Base-by-base conservation (phyloP, 805 yeast species). In the Yamadazyma sp. region DNA sequence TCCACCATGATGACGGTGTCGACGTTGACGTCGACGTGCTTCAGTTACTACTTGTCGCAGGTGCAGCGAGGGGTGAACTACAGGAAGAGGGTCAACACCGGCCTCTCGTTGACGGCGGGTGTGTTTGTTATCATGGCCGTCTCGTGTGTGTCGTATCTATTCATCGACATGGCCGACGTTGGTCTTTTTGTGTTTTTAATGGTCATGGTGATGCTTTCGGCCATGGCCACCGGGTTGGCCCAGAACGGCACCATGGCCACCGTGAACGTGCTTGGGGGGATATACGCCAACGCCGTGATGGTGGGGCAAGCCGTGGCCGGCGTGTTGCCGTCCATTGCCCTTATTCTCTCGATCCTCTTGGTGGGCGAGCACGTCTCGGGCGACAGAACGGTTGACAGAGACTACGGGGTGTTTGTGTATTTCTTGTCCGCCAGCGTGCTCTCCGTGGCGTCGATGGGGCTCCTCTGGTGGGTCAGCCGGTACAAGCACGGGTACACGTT, bases 271-370 rank as follows among this genome's bases (percentile, higher is more conserved):
- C 69, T 79, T 54, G 90, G 93, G 3, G 72, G 87, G 1, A 73
- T 79, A 10, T 85, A 77, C 55, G 90, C 95, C 8, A 96, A 93
- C 53, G 95, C 85, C 0, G 84, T 84, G 2, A 86, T 93, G 84
- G 90, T 90, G 3, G 99, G 99, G 1, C 96, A 91, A 59, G 96
- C 95, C 0, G 66, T 91, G 12, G 88, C 97, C 0, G 99, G 99
- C 2, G 95, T 93, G 0, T 64, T 91, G 23, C 98, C 99, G 2
- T 80, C 96, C 0, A 55, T 84, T 13, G 80, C 84, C 10, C 73
- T 78, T 48, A 81, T 80, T 43, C 42, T 73, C 8, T 75, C 84
- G 8, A 78, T 77, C 17, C 51, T 75, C 35, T 31, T 64, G 4
- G 62, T 64, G 9, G 74, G 70, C 6, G 68, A 62, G 4, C 50